phyloP scores from a whole-genome alignment of 805 yeast species.

The Ogataea nonfermentans region DNA sequence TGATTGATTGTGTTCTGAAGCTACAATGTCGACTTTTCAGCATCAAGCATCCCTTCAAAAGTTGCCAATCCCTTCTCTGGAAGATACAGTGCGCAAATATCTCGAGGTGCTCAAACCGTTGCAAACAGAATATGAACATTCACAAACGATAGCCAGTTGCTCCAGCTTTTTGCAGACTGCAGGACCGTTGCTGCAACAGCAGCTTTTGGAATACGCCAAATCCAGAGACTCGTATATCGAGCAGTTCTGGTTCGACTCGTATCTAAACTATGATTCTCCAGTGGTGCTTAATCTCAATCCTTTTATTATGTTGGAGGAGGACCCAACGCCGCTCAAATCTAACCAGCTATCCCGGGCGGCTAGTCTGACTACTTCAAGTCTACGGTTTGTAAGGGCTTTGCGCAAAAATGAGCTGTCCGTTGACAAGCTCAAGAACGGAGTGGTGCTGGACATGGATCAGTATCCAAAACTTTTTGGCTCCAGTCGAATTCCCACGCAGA shows the following conservation, averaged over 20 bases:
- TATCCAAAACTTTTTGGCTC: conserved; percentile 85
- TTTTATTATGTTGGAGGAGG: conserved; percentile 85
- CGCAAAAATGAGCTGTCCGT: conserved; percentile 71
- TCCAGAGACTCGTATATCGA: conserved; percentile 79
- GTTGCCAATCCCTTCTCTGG: conserved; percentile 78
- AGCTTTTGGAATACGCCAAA: conserved; percentile 58
- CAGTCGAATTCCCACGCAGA: conserved; percentile 76
- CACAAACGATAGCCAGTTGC: conserved; percentile 58
- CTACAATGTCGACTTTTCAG: conserved; percentile 46
- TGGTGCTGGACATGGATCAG: conserved; percentile 86
- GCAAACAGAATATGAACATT: conserved; percentile 74
- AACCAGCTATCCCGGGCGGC: conserved; percentile 81
- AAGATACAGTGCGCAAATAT: conserved; percentile 64
- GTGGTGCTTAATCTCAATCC: conserved; percentile 93
- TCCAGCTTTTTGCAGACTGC: conserved; percentile 50
- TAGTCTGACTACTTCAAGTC: conserved; percentile 68
- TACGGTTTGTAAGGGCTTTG: conserved; percentile 77
- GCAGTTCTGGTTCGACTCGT: conserved; percentile 93
- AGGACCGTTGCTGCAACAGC: conserved; percentile 60
- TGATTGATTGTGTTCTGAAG: not conserved
- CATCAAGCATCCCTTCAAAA: conserved; percentile 57
- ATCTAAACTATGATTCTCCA: conserved; percentile 81
- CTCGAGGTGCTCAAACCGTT: conserved; percentile 69
- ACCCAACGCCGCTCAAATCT: conserved; percentile 68
- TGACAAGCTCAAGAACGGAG: conserved; percentile 61